Percentiles rank a stretch among this genome's conserved stretches.
These are phyloP conservation scores for Ailanthus altissimus DNA, from an alignment of 345 rosid species.

Conservation along the genomic window DNA sequence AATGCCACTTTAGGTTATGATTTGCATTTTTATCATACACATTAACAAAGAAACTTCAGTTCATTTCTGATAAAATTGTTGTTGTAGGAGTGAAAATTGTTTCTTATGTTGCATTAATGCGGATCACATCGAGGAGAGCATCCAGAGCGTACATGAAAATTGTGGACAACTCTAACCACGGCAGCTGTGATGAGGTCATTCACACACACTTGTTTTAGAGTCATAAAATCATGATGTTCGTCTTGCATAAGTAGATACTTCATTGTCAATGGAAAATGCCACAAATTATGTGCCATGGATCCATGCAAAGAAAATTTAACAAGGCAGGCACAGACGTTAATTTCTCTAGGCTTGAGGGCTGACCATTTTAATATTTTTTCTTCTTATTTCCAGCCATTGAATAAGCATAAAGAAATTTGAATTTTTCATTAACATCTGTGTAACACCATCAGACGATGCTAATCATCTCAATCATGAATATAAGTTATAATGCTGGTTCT, in stretches of 20 bases:
- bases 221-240: neutral
- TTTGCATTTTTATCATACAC: neutral
- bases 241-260: neutral
- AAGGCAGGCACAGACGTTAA: neutral
- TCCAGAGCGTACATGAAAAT: slow-evolving; percentile 57
- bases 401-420: neutral
- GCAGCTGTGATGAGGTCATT: slow-evolving; percentile 72
- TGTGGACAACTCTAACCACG: slow-evolving; percentile 65
- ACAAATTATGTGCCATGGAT: neutral
- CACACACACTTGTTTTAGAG: neutral
- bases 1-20: neutral
- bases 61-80: neutral
- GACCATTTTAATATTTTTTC: neutral
- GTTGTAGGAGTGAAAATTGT: neutral
- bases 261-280: neutral
- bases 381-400: neutral
- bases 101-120: slow-evolving; percentile 23
- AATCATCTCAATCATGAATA: too few species aligned
- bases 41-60: slow-evolving; percentile 1
- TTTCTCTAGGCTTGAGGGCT: neutral
- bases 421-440: neutral
- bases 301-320: neutral
- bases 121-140: slow-evolving; percentile 65
- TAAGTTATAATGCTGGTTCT: too few species aligned
- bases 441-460: too few species aligned